Evolutionary conservation across 2,329 filamentous ascomycete genomes (phyloP).

Genomic region (Gaeumannomyces sp.): DNA sequence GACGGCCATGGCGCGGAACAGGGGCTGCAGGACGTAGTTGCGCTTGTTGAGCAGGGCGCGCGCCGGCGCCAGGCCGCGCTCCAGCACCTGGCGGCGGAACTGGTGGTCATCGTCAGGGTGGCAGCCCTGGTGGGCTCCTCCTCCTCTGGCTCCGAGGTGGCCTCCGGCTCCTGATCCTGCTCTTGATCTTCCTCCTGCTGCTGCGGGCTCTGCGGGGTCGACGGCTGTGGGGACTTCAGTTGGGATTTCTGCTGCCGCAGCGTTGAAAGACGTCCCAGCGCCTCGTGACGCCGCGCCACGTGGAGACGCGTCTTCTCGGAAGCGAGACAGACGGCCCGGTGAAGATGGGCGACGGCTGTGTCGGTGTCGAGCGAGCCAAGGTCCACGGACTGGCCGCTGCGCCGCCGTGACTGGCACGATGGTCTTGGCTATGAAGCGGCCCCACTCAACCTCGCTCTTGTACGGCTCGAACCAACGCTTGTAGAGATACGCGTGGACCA

Average conservation of each 20-base stretch:
- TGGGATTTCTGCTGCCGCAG: no score
- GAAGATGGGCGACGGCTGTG: no score
- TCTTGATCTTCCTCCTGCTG: no score
- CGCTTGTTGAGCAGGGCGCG: conserved; percentile 2
- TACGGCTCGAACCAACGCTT: conserved; percentile 14
- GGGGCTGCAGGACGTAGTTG: background rate
- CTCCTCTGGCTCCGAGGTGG: background rate
- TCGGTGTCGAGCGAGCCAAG: no score
- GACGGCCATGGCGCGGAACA: background rate
- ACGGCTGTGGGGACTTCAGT: no score
- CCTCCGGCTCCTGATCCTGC: no score
- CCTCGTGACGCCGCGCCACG: background rate
- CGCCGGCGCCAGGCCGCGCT: background rate
- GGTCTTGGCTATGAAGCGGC: conserved; percentile 12
- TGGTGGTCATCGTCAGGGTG: background rate
- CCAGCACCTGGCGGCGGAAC: background rate
- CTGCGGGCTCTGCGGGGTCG: background rate
- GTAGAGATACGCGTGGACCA: conserved; percentile 12
- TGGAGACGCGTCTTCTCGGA: background rate
- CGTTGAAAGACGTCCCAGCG: background rate
- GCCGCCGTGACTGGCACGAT: conserved; percentile 5
- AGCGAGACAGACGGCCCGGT: background rate
- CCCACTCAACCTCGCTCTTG: conserved; percentile 12
- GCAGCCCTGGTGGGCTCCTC: background rate
- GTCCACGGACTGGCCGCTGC: no score